phyloP scores from a whole-genome alignment of 305 asterid species.

The Solanum hybrid region DNA sequence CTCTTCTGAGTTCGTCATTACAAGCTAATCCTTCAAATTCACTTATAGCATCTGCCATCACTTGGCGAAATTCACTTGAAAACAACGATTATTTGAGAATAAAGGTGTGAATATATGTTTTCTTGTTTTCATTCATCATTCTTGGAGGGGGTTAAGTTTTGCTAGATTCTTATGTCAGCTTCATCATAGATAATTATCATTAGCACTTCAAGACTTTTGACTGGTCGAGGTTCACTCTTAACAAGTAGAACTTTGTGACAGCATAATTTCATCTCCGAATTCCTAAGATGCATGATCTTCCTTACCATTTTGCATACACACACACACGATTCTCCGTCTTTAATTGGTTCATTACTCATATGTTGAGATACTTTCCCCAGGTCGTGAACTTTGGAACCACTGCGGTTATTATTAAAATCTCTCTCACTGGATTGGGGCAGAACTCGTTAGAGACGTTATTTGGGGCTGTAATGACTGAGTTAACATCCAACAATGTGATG shows the following conservation, averaged over 20 bases:
- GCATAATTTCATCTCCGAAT: neutral
- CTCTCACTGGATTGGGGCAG: constrained; percentile 34
- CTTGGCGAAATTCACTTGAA: constrained; percentile 44
- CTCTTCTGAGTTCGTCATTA: constrained; percentile 58
- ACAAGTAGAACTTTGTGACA: neutral
- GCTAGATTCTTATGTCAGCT: neutral
- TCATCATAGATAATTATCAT: neutral
- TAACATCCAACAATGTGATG: constrained; percentile 49
- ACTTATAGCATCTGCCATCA: constrained; percentile 71
- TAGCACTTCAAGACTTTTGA: neutral
- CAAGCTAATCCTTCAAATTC: constrained; percentile 36
- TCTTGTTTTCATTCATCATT: neutral
- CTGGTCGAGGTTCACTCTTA: neutral
- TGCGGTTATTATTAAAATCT: constrained; percentile 28
- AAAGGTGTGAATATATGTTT: constrained; percentile 32
- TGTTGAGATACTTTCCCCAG: constrained; percentile 20
- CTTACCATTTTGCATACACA: neutral
- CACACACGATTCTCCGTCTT: neutral
- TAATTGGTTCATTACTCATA: neutral
- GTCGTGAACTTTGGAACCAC: constrained; percentile 58
- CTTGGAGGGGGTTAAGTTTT: neutral
- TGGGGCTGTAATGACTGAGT: constrained; percentile 43
- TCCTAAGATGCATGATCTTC: neutral
- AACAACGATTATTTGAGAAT: constrained; percentile 42
- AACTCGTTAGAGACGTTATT: constrained; percentile 23